Base-by-base conservation (phyloP, 2,329 filamentous ascomycete genomes). In the Diaporthe ampelina region DNA sequence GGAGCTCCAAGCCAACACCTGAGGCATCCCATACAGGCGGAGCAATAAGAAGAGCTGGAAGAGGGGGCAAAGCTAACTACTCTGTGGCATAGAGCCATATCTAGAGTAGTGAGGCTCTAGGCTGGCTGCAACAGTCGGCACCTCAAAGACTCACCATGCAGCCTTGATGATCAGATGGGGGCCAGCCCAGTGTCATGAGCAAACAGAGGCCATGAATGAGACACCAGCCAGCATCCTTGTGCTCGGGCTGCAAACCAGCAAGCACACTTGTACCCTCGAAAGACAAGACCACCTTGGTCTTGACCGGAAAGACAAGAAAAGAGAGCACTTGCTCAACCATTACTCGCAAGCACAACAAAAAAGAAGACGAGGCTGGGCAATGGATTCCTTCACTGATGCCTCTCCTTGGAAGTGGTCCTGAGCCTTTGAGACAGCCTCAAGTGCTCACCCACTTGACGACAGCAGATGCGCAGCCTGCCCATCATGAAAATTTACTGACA, bases 51-150 rank as follows among this genome's bases (percentile, higher is more conserved):
- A 4, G 24, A 6, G 43, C 17, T 43, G 50, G 29, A 58, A 7
- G 21, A 8, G 26, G 37, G 19, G 2, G 40, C 26, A 17, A 29
- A 68, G 45, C 24, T 37, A 24, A 48, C n/a, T 24, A 50, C n/a
- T 70, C 19, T 59, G 35, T 37, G 35, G 54, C 17, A 71, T 21
- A 65, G n/a, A 19, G 17, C 54, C 61, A 65, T 67, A 54, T 45
- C 56, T 32, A 72, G 32, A 48, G 52, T n/a, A 21, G 26, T 37
- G 32, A 48, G 29, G 40, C 24, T 10, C 29, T 2, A 43, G 11
- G 40, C 29, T 19, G 24, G 32, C 19, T 29, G 15, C 19, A 21
- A 35, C 19, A 50, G 26, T 4, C 1, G 21, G 1, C 3, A 50
- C 32, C 21, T 45, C 17, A 6, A 43, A 50, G 68, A 26, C 29